A percentile compares a stretch with the other conserved stretches of the same genome.
Conservation (phyloP, 73 alveolate species). For the Effrenium voratum region DNA sequence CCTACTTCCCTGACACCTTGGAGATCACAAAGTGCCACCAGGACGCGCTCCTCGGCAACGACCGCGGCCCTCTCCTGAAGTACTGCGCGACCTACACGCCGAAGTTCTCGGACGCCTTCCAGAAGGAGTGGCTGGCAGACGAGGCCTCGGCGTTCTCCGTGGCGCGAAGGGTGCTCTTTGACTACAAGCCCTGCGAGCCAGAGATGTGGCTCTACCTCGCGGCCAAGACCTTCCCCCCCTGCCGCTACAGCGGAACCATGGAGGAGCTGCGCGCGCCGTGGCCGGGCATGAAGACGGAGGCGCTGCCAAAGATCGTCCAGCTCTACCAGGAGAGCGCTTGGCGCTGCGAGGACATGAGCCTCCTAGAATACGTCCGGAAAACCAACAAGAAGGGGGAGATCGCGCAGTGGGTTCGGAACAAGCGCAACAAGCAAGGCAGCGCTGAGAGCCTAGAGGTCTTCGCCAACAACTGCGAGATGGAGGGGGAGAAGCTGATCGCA, state of each 20-base stretch:
- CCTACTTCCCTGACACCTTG: not conserved
- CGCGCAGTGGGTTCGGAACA: not conserved
- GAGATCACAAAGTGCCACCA: not conserved
- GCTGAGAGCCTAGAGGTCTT: not conserved
- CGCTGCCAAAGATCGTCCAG: not conserved
- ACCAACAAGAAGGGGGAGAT: not conserved
- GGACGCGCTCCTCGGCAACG: not conserved
- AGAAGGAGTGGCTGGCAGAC: not conserved
- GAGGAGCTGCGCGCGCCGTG: not conserved
- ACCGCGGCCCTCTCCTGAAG: not conserved
- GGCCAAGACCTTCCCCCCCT: not conserved
- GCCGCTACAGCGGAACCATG: conserved; percentile 3
- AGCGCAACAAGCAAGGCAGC: not conserved
- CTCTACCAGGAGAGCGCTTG: not conserved
- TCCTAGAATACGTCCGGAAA: not conserved
- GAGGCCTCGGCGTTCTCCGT: not conserved
- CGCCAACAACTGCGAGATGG: not conserved
- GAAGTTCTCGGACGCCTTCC: conserved; percentile 1
- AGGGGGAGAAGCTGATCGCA: not conserved
- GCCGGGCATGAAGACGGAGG: conserved; percentile 16
- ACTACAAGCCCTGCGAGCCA: conserved; percentile 12
- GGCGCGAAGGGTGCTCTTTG: not conserved
- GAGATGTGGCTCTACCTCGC: conserved; percentile 24
- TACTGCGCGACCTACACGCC: not conserved
- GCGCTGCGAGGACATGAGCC: not conserved